Evolutionary conservation across 345 rosid genomes (phyloP), one percentile per base, ranked within the genome.

Genomic region (Psidium friedrichsthalianum): DNA sequence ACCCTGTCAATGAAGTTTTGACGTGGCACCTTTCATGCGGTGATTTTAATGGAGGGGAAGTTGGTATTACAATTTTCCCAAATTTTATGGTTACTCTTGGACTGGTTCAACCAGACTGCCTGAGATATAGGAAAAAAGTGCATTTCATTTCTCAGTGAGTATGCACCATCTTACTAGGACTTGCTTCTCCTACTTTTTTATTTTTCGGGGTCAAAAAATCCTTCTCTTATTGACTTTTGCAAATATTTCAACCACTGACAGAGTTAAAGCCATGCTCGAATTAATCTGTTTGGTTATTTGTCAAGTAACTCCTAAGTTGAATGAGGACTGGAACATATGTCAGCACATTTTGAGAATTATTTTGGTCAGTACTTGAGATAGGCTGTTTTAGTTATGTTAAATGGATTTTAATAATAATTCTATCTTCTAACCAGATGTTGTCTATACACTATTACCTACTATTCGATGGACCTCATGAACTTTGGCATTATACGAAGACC

Each of bases 371-470:
- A 15, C 42, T 61, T 29, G 74, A 61, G 11, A 61, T 15, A 29
- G 14, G 74, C 74, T 61, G 74, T 61, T 61, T 7, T 8, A 61
- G 22, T 61, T 16, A 8, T 69, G 78, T 32, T 8, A 69, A 1
- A 69, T 69, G 78, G 11, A 27, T 51, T 51, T 40, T 82, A 40
- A 82, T 52, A 53, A 52, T 21, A 56, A 51, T 53, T 82, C 9
- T 0, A 51, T 53, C 24, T 51, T 82, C 47, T 53, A 82, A 82
- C 44, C 93, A 97, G 99, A 97, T 97, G 99, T 82, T 95, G 89
- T 91, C 98, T 8, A 95, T 97, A 90, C 98, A 95, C 90, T 97
- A 97, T 86, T 97, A 95, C 91, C 91, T 95, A 25, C 97, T 97
- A 86, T 95, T 97, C 82, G 95, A 95, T 88, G 99, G 99, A 69